Percentiles rank a stretch among this genome's conserved stretches.
Conservation (phyloP, 805 yeast genomes). For the Yarrowia phangngaensis region DNA sequence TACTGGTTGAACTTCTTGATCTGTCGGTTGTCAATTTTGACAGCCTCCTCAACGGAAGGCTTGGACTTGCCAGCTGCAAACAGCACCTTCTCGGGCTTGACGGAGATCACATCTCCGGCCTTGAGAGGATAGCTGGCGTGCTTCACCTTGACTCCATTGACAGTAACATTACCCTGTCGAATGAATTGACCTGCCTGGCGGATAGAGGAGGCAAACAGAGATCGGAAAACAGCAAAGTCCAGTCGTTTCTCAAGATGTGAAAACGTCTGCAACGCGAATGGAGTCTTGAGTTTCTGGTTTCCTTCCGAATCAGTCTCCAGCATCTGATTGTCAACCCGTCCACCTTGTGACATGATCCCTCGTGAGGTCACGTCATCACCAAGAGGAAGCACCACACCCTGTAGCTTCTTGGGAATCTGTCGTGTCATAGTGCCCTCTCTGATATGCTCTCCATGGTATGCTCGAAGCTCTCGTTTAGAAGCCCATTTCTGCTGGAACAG, state of each 20-base stretch:
- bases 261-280: constrained; percentile 81
- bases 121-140: constrained; percentile 74
- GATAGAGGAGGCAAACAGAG: constrained; percentile 88
- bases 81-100: constrained; percentile 79
- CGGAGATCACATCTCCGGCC: constrained; percentile 84
- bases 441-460: constrained; percentile 91
- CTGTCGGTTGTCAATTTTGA: constrained; percentile 67
- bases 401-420: constrained; percentile 61
- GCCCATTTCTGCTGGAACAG: constrained; percentile 88
- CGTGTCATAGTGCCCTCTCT: constrained; percentile 80
- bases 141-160: constrained; percentile 73
- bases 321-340: neutral
- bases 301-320: constrained; percentile 46
- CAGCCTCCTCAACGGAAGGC: constrained; percentile 67
- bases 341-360: neutral
- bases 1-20: constrained; percentile 71
- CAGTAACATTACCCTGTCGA: constrained; percentile 72
- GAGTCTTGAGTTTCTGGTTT: constrained; percentile 47
- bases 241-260: constrained; percentile 84
- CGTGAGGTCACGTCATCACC: constrained; percentile 5
- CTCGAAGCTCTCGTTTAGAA: constrained; percentile 86
- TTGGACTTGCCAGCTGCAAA: constrained; percentile 80
- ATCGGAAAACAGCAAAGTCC: constrained; percentile 84
- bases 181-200: constrained; percentile 93
- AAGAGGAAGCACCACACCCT: constrained; percentile 59